Evolutionary conservation across 2,329 filamentous ascomycete genomes (phyloP), one percentile per base, ranked within the genome.

Genomic region (Calcarisporium arbuscula): DNA sequence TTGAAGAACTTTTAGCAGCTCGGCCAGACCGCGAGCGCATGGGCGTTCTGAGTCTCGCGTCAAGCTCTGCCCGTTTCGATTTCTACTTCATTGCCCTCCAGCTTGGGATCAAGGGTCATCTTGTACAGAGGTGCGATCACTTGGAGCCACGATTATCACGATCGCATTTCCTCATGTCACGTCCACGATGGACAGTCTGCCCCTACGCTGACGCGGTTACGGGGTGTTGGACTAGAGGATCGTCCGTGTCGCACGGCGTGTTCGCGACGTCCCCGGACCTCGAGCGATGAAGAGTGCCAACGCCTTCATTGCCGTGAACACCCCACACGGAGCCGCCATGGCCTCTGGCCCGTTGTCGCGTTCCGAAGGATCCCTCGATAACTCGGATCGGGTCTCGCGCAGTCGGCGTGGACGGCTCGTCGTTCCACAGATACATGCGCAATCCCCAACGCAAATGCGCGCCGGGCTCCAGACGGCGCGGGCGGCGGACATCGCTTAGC

Each of bases 261-360:
- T 30, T 30, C 17, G 36, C 38, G 6, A 26, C 30, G 5, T 45
- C 46, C 1, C 49, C 55, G 8, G 63, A 68, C 30, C 57, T 54
- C 2, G 46, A 50, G 8, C 31, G 15, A 35, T 70, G 14, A 44
- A 51, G 19, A 43, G 50, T 14, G 44, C 55, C 8, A 53, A 57
- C 5, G 57, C 56, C 2, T 52, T 54, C 28, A 48, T 71, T 12
- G 65, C 63, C 4, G 56, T 52, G 12, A n/a, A 72, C 70, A 1
- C 68, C 69, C 0, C 62, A 62, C n/a, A 67, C 67, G 0, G 70
- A 74, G 44, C 46, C 69, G 9, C 67, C 40, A 71, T 70, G 66
- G 56, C 0, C 56, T 58, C 1, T 49, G 55, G 8, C 48, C 52
- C 6, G 33, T 40, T 10, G 39, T 46, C 16, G 36, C 25, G 9